Base-by-base conservation (phyloP, 192 early-diverging fungal species). In the Coemansia sp. region DNA sequence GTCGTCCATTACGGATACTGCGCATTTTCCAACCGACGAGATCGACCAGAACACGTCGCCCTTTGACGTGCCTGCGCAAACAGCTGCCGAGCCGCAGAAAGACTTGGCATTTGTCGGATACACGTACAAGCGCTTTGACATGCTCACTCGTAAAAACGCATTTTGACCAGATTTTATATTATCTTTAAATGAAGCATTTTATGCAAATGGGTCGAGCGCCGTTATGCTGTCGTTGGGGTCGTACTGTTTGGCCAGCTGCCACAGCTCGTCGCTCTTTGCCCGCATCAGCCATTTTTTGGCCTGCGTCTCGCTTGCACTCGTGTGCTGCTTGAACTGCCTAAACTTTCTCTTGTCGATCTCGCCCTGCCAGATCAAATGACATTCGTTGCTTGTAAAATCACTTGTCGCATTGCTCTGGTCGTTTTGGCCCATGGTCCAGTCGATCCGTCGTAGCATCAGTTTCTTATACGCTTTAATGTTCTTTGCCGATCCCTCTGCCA, bases 31-130 rank as follows among this genome's bases (percentile, higher is more conserved):
- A 0, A 93, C 87, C 0, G 96, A 98, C 61, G 94, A 98, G 66
- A 74, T 98, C 26, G 89, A 91, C 59, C 83, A 89, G 69, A 87
- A 87, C 66, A 85, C 90, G 37, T 76, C 74, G 74, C 74, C 75
- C 4, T 78, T 82, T 26, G 73, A 82, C 57, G 57, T 40, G 14
- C 57, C 62, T 2, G 63, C 62, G 17, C 59, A 64, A 4, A 59
- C 60, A 7, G 57, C 54, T 4, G 62, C 75, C 2, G 71, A 81
- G 56, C 71, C 73, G n/a, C 90, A 94, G 75, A 95, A 93, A 69
- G 94, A 97, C 60, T 76, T 99, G 66, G 96, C 96, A 23, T 99
- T 99, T 86, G 90, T 99, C 31, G 97, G 97, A 17, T 99, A 99
- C 82, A 99, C 97, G 8, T 99, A 90, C 78, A 96, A 97, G 74